Evolutionary conservation across 2,329 filamentous ascomycete species (phyloP), one percentile per base, ranked within the genome.

Genomic region (Ascochyta viciae-villosae): DNA sequence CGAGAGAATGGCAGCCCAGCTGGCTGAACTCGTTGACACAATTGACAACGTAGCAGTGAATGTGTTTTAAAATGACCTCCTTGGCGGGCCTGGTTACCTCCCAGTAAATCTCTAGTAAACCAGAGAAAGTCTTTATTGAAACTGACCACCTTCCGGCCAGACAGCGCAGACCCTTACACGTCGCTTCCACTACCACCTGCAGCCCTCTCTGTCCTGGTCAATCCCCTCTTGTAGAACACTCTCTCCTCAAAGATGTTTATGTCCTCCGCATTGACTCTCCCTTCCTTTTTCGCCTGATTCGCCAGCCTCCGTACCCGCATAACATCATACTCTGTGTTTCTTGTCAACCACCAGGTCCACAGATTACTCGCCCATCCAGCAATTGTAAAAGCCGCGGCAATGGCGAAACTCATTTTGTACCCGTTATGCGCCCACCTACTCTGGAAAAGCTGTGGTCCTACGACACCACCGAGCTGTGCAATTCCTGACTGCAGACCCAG

Each of bases 371-470:
- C 44, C 66, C 73, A 75, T 0, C 70, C 73, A 3, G 62, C 63
- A n/a, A 73, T 74, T 43, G 75, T 72, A 1, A 73, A 71, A 9
- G 66, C 67, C 8, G 73, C 73, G 46, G 75, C 77, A 33, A 79
- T 74, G 1, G 68, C 72, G 56, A 78, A 78, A 4, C 67, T 65
- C 0, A 61, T 70, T 57, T 74, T 76, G 59, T 79, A 79, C 22
- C 76, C 73, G 51, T 79, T 76, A 54, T 76, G 61, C 6, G 78
- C 78, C 54, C 71, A 81, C 41, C 73, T 73, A 2, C 69, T 72
- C 58, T 77, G 75, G 63, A 81, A 81, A 0, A 81, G 64, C 59
- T 81, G 78, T 0, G 78, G 79, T 0, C 76, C 79, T 24, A 81
- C 72, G 2, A 80, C 77, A n/a, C 77, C 78, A 5, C 80, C 79